Percentiles rank a stretch among this genome's conserved stretches.
Conservation (phyloP, 2,329 filamentous ascomycete genomes). For the Dryadomyces quercus-mongolicae region DNA sequence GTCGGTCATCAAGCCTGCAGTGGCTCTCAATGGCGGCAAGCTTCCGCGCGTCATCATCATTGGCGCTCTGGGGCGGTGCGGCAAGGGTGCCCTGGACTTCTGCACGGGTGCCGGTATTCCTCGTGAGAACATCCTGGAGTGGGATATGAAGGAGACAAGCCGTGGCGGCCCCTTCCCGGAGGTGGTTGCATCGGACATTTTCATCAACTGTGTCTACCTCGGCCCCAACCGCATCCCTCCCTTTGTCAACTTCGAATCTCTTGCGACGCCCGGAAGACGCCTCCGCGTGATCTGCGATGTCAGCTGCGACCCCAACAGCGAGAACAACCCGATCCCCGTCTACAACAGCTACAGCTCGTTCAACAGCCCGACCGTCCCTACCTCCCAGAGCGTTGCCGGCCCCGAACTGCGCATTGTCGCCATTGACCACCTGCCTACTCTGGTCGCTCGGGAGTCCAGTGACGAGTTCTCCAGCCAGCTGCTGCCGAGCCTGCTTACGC, state of each 20-base stretch:
- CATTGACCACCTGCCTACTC: constrained; percentile 74
- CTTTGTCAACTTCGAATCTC: constrained; percentile 62
- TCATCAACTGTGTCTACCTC: constrained; percentile 87
- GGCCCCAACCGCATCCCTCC: constrained; percentile 54
- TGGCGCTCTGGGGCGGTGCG: constrained; percentile 73
- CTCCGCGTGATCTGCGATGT: constrained; percentile 76
- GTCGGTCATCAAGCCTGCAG: constrained; percentile 53
- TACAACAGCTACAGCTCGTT: constrained; percentile 82
- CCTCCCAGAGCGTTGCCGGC: constrained; percentile 29
- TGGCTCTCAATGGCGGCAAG: constrained; percentile 45
- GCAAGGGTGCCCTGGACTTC: constrained; percentile 71
- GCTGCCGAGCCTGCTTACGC: constrained; percentile 61
- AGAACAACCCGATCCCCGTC: constrained; percentile 53
- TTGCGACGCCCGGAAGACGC: constrained; percentile 56
- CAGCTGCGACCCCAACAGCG: constrained; percentile 61
- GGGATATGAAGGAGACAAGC: constrained; percentile 70
- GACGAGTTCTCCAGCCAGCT: constrained; percentile 72
- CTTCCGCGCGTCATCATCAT: constrained; percentile 71
- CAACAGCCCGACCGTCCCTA: constrained; percentile 70
- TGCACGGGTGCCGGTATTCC: constrained; percentile 63
- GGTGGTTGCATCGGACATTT: constrained; percentile 63
- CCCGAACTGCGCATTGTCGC: constrained; percentile 67
- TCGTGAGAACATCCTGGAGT: constrained; percentile 51
- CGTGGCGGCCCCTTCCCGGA: constrained; percentile 67
- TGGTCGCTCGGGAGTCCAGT: constrained; percentile 75